These are phyloP conservation scores for Podospora conica DNA, from an alignment of 495 filamentous ascomycete genomes.

Conservation along the genomic window DNA sequence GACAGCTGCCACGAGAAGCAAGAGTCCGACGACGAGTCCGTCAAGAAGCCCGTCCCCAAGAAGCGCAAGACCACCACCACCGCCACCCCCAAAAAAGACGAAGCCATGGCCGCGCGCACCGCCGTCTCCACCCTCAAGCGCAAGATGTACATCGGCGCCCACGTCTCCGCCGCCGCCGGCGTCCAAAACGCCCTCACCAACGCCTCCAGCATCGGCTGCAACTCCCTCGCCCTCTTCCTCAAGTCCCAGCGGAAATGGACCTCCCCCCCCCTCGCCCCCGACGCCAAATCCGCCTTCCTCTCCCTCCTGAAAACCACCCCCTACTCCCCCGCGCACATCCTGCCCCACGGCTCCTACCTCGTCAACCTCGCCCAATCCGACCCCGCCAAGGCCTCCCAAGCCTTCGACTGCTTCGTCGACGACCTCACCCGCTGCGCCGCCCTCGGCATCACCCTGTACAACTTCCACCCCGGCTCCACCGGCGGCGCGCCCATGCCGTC, in stretches of 20 bases:
- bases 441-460: conserved; percentile 87
- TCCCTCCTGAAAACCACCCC: conserved; percentile 7
- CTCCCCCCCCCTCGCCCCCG: conserved; percentile 68
- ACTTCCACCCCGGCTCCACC: conserved; percentile 90
- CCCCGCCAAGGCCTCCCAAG: conserved; percentile 71
- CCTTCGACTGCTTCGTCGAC: conserved; percentile 79
- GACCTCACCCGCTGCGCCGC: conserved; percentile 81
- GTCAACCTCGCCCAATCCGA: conserved; percentile 90
- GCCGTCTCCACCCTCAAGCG: conserved; percentile 52
- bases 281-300: neutral
- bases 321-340: conserved; percentile 67
- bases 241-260: conserved; percentile 94
- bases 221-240: conserved; percentile 88
- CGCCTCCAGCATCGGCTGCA: conserved; percentile 74
- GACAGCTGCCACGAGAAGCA: conserved; percentile 20
- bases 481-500: conserved; percentile 56
- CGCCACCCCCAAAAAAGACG: conserved; percentile 30
- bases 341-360: conserved; percentile 93
- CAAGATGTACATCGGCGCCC: conserved; percentile 79
- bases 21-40: conserved; percentile 18
- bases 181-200: conserved; percentile 86
- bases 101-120: conserved; percentile 54
- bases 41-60: conserved; percentile 30
- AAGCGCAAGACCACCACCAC: conserved; percentile 48
- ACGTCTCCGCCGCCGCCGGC: conserved; percentile 84